Conservation (phyloP, 805 yeast genomes). For the Candida fluviatilis region DNA sequence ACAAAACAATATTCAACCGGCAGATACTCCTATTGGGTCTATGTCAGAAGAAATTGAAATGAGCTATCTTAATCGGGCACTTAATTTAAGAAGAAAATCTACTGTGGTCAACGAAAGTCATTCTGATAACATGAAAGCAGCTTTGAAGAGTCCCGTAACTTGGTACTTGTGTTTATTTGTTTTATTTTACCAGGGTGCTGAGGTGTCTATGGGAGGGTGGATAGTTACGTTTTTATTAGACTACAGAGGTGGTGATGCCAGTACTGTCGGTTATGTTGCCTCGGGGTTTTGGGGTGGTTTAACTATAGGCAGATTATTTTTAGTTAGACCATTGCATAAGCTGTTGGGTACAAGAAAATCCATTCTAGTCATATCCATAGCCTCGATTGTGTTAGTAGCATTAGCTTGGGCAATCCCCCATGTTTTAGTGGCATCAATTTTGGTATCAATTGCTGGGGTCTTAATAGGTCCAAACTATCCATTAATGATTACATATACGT, state of each 20-base stretch:
- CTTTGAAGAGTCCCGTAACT: conserved; percentile 37
- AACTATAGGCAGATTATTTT: conserved; percentile 55
- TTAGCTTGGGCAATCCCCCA: conserved; percentile 48
- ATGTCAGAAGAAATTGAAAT: conserved; percentile 4
- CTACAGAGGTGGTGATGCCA: conserved; percentile 45
- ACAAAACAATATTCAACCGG: background rate
- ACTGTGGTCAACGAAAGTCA: background rate
- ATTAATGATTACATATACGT: conserved; percentile 43
- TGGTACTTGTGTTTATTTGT: conserved; percentile 51
- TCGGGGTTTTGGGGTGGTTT: conserved; percentile 73
- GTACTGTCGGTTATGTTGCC: conserved; percentile 56
- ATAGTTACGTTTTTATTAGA: conserved; percentile 56
- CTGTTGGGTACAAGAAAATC: conserved; percentile 44
- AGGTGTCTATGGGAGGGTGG: conserved; percentile 71
- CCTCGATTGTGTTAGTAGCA: conserved; percentile 33
- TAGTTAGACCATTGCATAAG: conserved; percentile 39
- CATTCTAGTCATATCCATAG: conserved; percentile 28
- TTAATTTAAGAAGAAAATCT: conserved; percentile 2
- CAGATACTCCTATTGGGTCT: conserved; percentile 1
- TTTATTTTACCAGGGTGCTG: conserved; percentile 65
- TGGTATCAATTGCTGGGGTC: conserved; percentile 49
- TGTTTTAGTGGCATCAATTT: conserved; percentile 42
- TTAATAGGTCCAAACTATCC: conserved; percentile 66
- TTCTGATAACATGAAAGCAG: conserved; percentile 21
- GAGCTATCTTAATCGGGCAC: conserved; percentile 3